Conservation (phyloP, 148 eudicot species). For the Arctostaphylos glauca region DNA sequence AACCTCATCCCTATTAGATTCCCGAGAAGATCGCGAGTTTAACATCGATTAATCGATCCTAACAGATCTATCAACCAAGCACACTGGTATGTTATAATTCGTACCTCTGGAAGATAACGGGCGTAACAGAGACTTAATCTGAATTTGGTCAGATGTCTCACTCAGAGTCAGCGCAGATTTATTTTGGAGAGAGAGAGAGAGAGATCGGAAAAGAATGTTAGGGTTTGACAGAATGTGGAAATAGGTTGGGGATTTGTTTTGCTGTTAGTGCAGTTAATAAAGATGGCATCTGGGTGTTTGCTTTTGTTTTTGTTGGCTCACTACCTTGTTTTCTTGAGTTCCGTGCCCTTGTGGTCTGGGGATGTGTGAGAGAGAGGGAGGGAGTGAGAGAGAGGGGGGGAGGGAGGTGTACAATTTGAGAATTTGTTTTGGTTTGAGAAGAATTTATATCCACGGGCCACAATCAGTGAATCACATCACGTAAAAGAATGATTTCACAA, state of each 20-base stretch:
- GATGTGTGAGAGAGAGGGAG: constrained; percentile 5
- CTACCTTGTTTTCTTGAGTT: background rate
- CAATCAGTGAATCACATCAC: no score
- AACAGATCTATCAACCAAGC: constrained; percentile 6
- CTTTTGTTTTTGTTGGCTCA: background rate
- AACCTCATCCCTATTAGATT: background rate
- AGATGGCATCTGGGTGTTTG: background rate
- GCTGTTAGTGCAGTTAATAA: background rate
- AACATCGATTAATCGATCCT: background rate
- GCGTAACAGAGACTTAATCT: background rate
- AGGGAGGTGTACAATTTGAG: no score
- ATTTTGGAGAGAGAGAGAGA: background rate
- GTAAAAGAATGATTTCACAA: no score
- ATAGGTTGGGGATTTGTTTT: background rate
- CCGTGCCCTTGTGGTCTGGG: background rate
- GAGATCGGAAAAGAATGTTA: background rate
- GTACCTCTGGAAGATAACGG: background rate
- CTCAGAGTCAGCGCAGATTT: background rate
- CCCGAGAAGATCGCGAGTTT: background rate
- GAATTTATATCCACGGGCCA: no score
- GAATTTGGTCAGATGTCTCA: background rate
- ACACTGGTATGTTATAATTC: no score
- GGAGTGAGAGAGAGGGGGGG: no score
- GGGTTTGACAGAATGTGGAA: background rate
- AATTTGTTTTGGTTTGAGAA: background rate